Evolutionary conservation across 2,329 filamentous ascomycete genomes (phyloP).

Genomic region (Colletotrichum falcatum): DNA sequence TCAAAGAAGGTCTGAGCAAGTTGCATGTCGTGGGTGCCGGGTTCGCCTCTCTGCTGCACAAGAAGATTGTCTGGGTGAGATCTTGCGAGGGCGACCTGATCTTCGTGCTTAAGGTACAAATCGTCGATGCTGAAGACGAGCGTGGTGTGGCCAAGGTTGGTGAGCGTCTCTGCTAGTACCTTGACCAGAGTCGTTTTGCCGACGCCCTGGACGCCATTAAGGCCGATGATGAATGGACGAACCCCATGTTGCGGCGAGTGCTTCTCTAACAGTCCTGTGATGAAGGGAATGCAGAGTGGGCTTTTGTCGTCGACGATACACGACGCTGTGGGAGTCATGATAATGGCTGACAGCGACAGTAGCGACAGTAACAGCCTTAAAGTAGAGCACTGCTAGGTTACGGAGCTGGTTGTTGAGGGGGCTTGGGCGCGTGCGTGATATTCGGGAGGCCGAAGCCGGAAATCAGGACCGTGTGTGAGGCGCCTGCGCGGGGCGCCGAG

Average conservation of each 20-base stretch:
- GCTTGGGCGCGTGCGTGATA: slow-evolving; percentile 13
- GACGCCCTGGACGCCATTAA: slow-evolving; percentile 92
- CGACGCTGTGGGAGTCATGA: slow-evolving; percentile 1
- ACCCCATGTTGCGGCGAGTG: slow-evolving; percentile 55
- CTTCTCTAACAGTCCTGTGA: slow-evolving; percentile 68
- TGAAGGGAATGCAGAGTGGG: slow-evolving; percentile 81
- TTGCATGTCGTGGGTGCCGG: slow-evolving; percentile 82
- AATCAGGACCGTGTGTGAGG: not conserved
- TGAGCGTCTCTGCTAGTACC: slow-evolving; percentile 72
- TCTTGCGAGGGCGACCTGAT: slow-evolving; percentile 74
- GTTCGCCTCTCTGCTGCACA: slow-evolving; percentile 85
- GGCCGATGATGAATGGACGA: slow-evolving; percentile 84
- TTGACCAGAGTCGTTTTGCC: slow-evolving; percentile 91
- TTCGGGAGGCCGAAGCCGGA: slow-evolving; percentile 17
- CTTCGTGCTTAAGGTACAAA: slow-evolving; percentile 81
- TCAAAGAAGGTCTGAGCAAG: slow-evolving; percentile 74
- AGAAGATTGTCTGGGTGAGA: slow-evolving; percentile 78
- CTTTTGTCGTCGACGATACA: slow-evolving; percentile 81
- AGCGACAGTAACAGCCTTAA: not conserved
- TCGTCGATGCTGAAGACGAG: slow-evolving; percentile 88
- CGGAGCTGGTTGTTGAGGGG: not conserved
- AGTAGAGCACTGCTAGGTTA: not conserved
- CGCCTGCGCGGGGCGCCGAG: slow-evolving; percentile 29
- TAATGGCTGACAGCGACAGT: not conserved
- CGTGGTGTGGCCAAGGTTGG: slow-evolving; percentile 68